Base-by-base conservation (phyloP, 768 basidiomycete genomes). In the Mycena olivaceomarginata region DNA sequence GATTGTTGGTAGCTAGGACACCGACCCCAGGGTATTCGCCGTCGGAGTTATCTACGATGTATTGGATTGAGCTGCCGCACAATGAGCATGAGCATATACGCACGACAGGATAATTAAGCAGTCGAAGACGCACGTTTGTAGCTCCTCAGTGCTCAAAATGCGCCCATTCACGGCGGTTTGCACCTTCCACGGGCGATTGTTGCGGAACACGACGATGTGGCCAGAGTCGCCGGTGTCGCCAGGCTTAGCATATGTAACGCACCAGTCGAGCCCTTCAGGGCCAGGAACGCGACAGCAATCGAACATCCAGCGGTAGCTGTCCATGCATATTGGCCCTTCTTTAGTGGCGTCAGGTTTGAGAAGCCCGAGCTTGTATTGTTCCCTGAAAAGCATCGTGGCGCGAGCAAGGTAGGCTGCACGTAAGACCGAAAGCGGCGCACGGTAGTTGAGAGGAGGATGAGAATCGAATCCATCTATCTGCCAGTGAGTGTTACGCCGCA, bases 221-320 rank as follows among this genome's bases (percentile, higher is more conserved):
- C 96, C 96, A 22, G 92, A 89, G 66, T 93, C 88, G 12, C 93
- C 93, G 7, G 79, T 77, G 51, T 94, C 93, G 20, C 88, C 90
- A 12, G 85, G 83, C 67, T 90, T 86, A 0, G 95, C 93, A 77
- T 95, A 91, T 18, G 93, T 92, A 22, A 93, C 86, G 77, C 93
- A 92, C 92, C 95, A 95, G 83, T 99, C 97, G 5, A 92, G 85
- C 20, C 94, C 94, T 60, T 94, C 90, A 12, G 87, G 84, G 1
- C 94, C 94, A 3, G 96, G 96, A 22, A 97, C 88, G 71, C 96
- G 94, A 78, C 92, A 95, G 83, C 95, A 96, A 83, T 97, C 96
- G 79, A 97, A 97, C 96, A 97, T 96, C 96, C 96, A 97, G 66
- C 95, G 88, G 84, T 94, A 97, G 9, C 94, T 94, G 82, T 97